Base-by-base conservation (phyloP, 2,329 filamentous ascomycete species). In the Fusarium sp. region DNA sequence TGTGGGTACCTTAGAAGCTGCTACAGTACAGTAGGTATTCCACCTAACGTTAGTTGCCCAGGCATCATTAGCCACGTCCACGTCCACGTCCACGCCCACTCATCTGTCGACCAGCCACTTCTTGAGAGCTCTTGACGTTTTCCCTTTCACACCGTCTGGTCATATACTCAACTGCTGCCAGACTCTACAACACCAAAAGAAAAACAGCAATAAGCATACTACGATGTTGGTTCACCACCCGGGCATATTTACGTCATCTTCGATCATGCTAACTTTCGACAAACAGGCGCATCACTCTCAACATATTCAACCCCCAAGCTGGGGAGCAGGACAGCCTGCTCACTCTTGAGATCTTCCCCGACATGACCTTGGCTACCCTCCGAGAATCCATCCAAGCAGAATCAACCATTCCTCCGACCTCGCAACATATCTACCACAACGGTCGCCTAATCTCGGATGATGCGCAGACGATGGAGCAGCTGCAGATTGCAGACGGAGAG, bases 401-500 rank as follows among this genome's bases (percentile, higher is more conserved):
- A 80, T 91, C 91, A 48, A 84, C 84, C 73, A 90, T 97, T 71
- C 88, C 92, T 28, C 86, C 89, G 19, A 83, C 84, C 44, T 85
- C 90, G 46, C 94, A 97, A 79, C 90, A 93, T 76, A 90, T 98
- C 76, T 96, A 96, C 81, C 92, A 95, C 82, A 96, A 97, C 78
- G 96, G 95, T 69, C 87, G 89, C 69, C 87, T 94, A 41, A 88
- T 99, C 56, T 86, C 83, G 70, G 90, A 94, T 79, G 90, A 94
- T 74, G 80, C 86, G 60, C 91, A 94, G 78, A 97, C 94, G 5
- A 87, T 99, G 75, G 88, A 94, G 71, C 86, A 95, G 74, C 86
- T 94, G 32, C 87, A 91, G 41, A 91, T 99, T 73, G 87, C 84
- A 48, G 93, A 98, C 80, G 93, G 93, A 56, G 96, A 97, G 75